A percentile compares a stretch with the other conserved stretches of the same genome.
Evolutionary conservation across 208 protist genomes (phyloP).

Genomic region (Trypanosoma cruzi): DNA sequence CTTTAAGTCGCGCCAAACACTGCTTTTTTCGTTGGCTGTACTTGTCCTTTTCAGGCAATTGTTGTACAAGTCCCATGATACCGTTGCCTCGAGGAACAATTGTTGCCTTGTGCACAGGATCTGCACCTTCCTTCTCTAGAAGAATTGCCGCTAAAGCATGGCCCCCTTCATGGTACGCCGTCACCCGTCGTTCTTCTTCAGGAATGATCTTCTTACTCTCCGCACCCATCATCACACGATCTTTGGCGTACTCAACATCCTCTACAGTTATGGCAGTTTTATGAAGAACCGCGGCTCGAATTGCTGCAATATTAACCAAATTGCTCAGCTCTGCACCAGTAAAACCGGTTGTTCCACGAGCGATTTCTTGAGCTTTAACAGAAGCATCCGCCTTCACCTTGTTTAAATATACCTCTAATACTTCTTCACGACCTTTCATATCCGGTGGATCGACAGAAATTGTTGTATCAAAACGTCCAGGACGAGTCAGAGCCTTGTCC

Average conservation of each 20-base stretch:
- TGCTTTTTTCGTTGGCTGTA: conserved; percentile 90
- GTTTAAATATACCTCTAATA: conserved; percentile 86
- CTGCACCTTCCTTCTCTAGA: conserved; percentile 67
- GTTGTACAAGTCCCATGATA: conserved; percentile 92
- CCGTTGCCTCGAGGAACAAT: conserved; percentile 91
- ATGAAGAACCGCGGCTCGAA: conserved; percentile 84
- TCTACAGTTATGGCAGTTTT: conserved; percentile 72
- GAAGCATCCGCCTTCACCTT: conserved; percentile 75
- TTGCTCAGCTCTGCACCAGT: conserved; percentile 93
- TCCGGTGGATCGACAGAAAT: conserved; percentile 91
- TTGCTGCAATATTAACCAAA: conserved; percentile 93
- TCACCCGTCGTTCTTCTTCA: conserved; percentile 86
- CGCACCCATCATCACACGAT: conserved; percentile 92
- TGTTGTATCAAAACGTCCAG: conserved; percentile 89
- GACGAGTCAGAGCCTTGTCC: conserved; percentile 94
- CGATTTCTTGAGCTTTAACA: conserved; percentile 82
- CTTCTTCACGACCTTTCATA: conserved; percentile 89
- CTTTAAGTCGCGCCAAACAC: conserved; percentile 82
- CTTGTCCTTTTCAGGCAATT: conserved; percentile 84
- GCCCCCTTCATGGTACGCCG: conserved; percentile 89
- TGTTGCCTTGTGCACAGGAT: conserved; percentile 93
- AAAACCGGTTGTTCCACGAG: conserved; percentile 88
- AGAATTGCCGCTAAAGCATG: conserved; percentile 89
- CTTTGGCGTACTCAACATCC: conserved; percentile 93
- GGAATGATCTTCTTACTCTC: conserved; percentile 86